Percentiles rank a stretch among this genome's conserved stretches.
These are phyloP conservation scores for Verticillium zaregamsianum DNA, from an alignment of 2,329 filamentous ascomycete genomes.

Conservation along the genomic window DNA sequence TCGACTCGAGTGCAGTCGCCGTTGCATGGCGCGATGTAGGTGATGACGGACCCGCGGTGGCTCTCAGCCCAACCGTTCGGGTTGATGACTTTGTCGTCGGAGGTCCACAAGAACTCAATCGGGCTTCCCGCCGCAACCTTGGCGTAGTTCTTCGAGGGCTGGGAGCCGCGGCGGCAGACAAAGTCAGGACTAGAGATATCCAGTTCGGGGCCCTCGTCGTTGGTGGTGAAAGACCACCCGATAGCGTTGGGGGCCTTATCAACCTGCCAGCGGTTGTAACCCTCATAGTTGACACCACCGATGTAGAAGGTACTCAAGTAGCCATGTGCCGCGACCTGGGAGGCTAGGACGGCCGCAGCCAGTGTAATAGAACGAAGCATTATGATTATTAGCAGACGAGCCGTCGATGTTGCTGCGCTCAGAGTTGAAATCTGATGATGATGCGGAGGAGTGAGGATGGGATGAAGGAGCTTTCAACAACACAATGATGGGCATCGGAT, in stretches of 20 bases:
- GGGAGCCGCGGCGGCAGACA: constrained; percentile 36
- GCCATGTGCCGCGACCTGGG: not conserved
- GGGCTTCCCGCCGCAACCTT: constrained; percentile 40
- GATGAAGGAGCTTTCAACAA: not conserved
- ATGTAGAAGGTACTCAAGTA: not conserved
- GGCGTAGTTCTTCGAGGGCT: constrained; percentile 31
- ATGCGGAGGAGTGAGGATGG: not conserved
- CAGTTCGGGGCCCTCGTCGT: constrained; percentile 39
- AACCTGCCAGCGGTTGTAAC: not conserved
- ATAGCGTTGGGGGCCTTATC: not conserved
- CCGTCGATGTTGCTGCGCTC: not conserved
- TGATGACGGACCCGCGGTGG: constrained; percentile 49
- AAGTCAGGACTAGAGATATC: constrained; percentile 35
- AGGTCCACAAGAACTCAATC: constrained; percentile 40
- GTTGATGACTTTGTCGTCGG: constrained; percentile 39
- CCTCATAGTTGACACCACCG: not conserved
- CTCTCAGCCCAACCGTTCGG: constrained; percentile 49
- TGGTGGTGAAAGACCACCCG: constrained; percentile 13
- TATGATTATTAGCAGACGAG: not conserved
- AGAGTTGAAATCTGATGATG: not conserved
- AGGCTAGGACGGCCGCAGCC: not conserved
- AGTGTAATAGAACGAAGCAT: not conserved
- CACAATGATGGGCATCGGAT: not conserved
- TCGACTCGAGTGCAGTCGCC: constrained; percentile 29
- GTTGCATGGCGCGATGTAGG: constrained; percentile 40